These are phyloP conservation scores for Asterophora lycoperdoides DNA, from an alignment of 768 basidiomycete species.

Conservation along the genomic window DNA sequence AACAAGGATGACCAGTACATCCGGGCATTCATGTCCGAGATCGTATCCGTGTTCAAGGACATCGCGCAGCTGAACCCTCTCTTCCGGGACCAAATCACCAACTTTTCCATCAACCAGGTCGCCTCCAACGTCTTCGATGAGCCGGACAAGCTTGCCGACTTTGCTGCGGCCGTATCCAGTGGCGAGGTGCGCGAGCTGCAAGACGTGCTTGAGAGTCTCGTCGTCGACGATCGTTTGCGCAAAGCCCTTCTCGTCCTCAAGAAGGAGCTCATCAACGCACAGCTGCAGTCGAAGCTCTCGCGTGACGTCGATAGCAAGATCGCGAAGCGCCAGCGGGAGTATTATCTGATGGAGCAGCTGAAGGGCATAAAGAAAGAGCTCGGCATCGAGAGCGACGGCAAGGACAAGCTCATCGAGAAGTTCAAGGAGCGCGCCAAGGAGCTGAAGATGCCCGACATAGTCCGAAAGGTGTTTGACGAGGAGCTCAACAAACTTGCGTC, in stretches of 20 bases:
- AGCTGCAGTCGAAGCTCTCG: slow-evolving; percentile 88
- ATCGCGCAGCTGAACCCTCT: slow-evolving; percentile 95
- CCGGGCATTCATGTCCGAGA: slow-evolving; percentile 93
- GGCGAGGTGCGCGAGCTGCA: slow-evolving; percentile 93
- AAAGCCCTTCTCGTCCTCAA: slow-evolving; percentile 91
- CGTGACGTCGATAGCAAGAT: slow-evolving; percentile 94
- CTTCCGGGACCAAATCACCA: slow-evolving; percentile 97
- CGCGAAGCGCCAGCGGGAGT: slow-evolving; percentile 90
- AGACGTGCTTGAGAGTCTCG: slow-evolving; percentile 83
- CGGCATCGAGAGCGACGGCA: slow-evolving; percentile 92
- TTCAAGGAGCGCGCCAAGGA: slow-evolving; percentile 80
- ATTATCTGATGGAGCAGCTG: slow-evolving; percentile 95
- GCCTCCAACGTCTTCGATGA: slow-evolving; percentile 95
- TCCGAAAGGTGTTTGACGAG: slow-evolving; percentile 94
- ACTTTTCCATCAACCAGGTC: slow-evolving; percentile 90
- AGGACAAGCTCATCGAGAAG: slow-evolving; percentile 91
- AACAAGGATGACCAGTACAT: slow-evolving; percentile 93
- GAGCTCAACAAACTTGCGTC: slow-evolving; percentile 87
- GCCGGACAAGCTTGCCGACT: slow-evolving; percentile 95
- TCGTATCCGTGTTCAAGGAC: slow-evolving; percentile 97
- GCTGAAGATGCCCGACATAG: slow-evolving; percentile 85
- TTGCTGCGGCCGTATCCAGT: slow-evolving; percentile 91
- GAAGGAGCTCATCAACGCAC: slow-evolving; percentile 97
- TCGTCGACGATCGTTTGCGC: slow-evolving; percentile 83
- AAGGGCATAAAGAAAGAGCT: slow-evolving; percentile 96